phyloP scores from a whole-genome alignment of 78 protist genomes.

The Dictyostelium intermedium region DNA sequence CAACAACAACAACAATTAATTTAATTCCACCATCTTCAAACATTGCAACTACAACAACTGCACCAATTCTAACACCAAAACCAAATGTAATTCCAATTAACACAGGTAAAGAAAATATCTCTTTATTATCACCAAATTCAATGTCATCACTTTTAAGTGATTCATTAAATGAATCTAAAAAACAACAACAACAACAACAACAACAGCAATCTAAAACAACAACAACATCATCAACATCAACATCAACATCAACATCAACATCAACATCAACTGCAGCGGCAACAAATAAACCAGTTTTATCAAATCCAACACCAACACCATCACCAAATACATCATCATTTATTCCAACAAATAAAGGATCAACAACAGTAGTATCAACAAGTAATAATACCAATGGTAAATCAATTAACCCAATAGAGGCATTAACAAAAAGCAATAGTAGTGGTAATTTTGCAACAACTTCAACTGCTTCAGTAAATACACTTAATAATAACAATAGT shows the following conservation, averaged over 20 bases:
- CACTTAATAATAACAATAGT: background rate
- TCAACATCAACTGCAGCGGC: background rate
- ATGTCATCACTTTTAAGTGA: constrained; percentile 8
- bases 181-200: background rate
- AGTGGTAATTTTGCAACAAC: background rate
- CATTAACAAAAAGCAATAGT: background rate
- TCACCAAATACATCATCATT: background rate
- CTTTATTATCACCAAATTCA: background rate
- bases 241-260: background rate
- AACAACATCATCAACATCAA: background rate
- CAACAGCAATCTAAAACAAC: background rate
- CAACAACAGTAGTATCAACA: background rate
- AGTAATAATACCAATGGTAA: background rate
- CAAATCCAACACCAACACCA: background rate
- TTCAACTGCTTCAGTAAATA: background rate
- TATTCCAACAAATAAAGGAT: background rate
- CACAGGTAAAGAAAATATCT: background rate
- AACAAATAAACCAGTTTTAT: background rate
- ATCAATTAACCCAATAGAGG: background rate
- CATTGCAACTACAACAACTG: background rate
- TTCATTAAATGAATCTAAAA: background rate
- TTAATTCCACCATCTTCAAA: background rate
- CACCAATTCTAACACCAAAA: background rate
- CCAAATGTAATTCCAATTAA: constrained; percentile 8
- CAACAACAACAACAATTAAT: background rate